Evolutionary conservation across 148 eudicot species (phyloP).

Genomic region (Mesembryanthemum crystallinum): DNA sequence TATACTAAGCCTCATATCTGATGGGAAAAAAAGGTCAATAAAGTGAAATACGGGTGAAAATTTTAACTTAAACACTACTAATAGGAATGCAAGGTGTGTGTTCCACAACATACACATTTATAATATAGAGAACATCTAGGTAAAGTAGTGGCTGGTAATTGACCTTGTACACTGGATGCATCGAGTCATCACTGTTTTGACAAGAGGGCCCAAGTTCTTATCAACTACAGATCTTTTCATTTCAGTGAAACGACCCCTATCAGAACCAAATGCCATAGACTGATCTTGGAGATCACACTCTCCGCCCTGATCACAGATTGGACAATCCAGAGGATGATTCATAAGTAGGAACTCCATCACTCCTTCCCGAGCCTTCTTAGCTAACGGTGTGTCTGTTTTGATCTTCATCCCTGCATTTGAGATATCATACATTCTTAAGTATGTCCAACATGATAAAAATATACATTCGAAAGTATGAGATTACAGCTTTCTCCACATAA

Average conservation of each 20-base stretch:
- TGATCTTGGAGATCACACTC: constrained; percentile 99
- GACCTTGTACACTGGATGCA: constrained; percentile 98
- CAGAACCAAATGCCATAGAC: constrained; percentile 99
- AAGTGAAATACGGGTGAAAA: not conserved
- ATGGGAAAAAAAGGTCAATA: not conserved
- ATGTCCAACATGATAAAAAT: not conserved
- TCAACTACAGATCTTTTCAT: constrained; percentile 98
- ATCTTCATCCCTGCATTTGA: constrained; percentile 83
- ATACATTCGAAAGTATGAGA: not conserved
- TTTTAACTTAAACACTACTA: not conserved
- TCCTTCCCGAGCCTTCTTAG: constrained; percentile 97
- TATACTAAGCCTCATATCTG: not conserved
- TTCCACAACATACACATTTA: not conserved
- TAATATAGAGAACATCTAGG: not conserved
- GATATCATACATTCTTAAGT: not conserved
- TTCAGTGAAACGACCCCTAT: constrained; percentile 93
- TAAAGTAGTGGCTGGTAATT: constrained; percentile 10
- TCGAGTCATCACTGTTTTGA: constrained; percentile 98
- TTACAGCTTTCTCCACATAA: not conserved
- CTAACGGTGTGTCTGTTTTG: constrained; percentile 92
- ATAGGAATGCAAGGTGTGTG: not conserved
- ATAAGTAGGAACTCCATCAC: constrained; percentile 97
- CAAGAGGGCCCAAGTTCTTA: constrained; percentile 94
- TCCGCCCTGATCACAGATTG: constrained; percentile 99
- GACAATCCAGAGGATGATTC: constrained; percentile 99